Base-by-base conservation (phyloP, 352 stramenopile genomes). In the Globisporangium nunn region DNA sequence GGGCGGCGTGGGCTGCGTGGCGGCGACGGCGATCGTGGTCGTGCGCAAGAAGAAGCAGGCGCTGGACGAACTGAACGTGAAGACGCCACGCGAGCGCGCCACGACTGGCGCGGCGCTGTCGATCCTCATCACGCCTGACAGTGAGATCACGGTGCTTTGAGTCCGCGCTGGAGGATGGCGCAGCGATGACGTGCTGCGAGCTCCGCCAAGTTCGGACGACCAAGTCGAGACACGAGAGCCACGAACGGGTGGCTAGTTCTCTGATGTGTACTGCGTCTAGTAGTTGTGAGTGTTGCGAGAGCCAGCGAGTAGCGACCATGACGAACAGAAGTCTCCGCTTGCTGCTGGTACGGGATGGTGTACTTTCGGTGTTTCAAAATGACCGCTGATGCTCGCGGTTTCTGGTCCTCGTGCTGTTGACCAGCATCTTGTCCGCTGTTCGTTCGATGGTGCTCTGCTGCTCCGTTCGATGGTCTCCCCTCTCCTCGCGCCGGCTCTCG, bases 41-140 rank as follows among this genome's bases (percentile, higher is more conserved):
- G 56, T 87, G 40, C 78, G 79, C 55, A 76, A 81, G 73, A 89
- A 90, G 70, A 85, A 90, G 73, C 52, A 68, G 35, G 31, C 62
- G 41, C 61, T 90, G 10, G 79, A 90, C 30, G 73, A 71, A n/a
- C 54, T 84, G 35, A 77, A 87, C 11, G 11, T 59, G 44, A 87
- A 89, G 71, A 84, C 69, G 1, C 77, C 79, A 14, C 62, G 52
- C 6, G 66, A 67, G 1, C 62, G 52, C 4, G 63, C 65, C 1
- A 65, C 61, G 28, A 76, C 57, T 30, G 62, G 64, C 4, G 52
- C 63, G 14, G 58, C 68, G 0, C 50, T 59, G 33, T 58, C 74
- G 43, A 73, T 68, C 55, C 70, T 88, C 56, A 66, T 77, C 62
- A 88, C 78, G 10, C 78, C 75, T 14, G 57, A 70, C 17, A 64